These are phyloP conservation scores for Flammula alnicola DNA, from an alignment of 1,284 basidiomycete genomes.

Conservation along the genomic window DNA sequence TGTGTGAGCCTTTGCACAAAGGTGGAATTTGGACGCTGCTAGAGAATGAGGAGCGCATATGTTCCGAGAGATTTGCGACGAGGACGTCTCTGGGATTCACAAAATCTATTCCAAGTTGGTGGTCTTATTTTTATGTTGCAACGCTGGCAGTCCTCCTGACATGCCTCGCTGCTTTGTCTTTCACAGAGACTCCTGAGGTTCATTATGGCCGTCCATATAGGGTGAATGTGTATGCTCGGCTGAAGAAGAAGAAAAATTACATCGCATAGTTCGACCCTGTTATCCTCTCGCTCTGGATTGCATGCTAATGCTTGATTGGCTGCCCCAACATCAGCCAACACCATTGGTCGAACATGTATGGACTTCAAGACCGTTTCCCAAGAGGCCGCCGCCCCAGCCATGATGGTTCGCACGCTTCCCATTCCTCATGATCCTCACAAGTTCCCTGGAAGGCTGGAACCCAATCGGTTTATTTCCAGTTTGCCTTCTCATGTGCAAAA, in stretches of 20 bases:
- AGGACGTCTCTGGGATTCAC: constrained; percentile 71
- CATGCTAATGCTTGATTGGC: too few relatives aligned
- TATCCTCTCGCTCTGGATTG: too few relatives aligned
- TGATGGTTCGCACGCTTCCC: constrained; percentile 3
- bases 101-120: constrained; percentile 70
- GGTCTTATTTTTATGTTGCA: constrained; percentile 16
- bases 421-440: neutral
- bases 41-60: constrained; percentile 79
- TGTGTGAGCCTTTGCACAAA: constrained; percentile 62
- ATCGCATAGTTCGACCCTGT: constrained; percentile 29
- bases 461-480: too few relatives aligned
- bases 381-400: constrained; percentile 3
- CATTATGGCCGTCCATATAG: constrained; percentile 67
- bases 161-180: constrained; percentile 10
- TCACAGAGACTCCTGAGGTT: constrained; percentile 67
- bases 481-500: neutral
- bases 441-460: too few relatives aligned
- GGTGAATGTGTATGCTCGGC: constrained; percentile 55
- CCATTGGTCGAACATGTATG: neutral
- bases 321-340: too few relatives aligned
- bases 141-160: constrained; percentile 20
- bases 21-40: constrained; percentile 56
- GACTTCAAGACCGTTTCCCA: neutral
- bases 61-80: constrained; percentile 83
- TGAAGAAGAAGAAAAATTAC: constrained; percentile 62